Evolutionary conservation across 2,329 filamentous ascomycete genomes (phyloP), one percentile per base, ranked within the genome.

Genomic region (Zymoseptoria brevis): DNA sequence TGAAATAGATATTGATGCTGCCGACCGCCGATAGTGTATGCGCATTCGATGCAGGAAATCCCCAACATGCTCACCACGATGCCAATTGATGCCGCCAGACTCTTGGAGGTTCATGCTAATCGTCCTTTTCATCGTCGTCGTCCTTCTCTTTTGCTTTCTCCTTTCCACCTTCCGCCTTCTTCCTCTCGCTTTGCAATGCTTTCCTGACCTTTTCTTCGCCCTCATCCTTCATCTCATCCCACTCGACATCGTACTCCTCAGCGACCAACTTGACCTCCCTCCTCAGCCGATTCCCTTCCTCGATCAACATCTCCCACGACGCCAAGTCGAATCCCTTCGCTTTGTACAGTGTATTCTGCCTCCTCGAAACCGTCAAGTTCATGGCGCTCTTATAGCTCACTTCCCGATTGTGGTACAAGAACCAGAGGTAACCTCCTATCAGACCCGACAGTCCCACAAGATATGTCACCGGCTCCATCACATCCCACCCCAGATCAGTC

Each of bases 381-480:
- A 96, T 85, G 26, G 92, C 90, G 2, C 87, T 87, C 66, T 88
- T 87, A 77, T 96, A 96, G 64, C 85, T 62, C 51, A 96, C 86
- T 74, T 96, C 91, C 19, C 89, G 84, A 75, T 92, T 95, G 77
- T 96, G 89, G 75, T 92, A 96, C 11, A 96, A 77, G 72, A 96
- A 96, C 90, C 90, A 96, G 57, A 96, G 79, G 69, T 96, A 96
- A 65, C 90, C 92, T 7, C 87, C 87, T 77, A 96, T 95, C 69
- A 96, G 84, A 11, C 88, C 91, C 0, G 86, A 84, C 64, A 96
- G 79, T n/a, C 90, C 89, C 1, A 89, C 90, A 16, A 96, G 83
- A 70, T 96, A 96, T 35, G 90, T 96, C 1, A 96, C 84, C 0
- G 90, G 91, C 74, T 96, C 91, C 79, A 96, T 91, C 6, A 90